phyloP scores from a whole-genome alignment of 441 rosid species.

The Cnidoscolus chayamansa region DNA sequence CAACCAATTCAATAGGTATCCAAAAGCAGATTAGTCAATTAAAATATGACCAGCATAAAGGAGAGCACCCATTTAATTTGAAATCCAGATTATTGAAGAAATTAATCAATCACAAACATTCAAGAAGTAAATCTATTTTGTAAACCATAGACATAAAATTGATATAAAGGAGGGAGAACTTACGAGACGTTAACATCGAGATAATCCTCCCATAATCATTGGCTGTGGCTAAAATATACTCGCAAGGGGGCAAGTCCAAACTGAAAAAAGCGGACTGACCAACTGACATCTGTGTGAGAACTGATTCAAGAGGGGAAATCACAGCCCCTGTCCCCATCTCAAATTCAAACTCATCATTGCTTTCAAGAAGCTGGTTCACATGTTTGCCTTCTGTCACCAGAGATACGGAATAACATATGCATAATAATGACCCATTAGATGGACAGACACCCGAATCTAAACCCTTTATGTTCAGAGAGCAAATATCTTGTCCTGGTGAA shows the following conservation, averaged over 20 bases:
- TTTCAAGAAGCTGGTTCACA: slow-evolving; percentile 71
- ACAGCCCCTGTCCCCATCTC: slow-evolving; percentile 87
- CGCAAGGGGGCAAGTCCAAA: slow-evolving; percentile 39
- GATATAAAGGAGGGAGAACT: slow-evolving; percentile 30
- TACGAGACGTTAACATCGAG: slow-evolving; percentile 54
- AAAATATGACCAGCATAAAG: background rate
- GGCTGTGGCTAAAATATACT: slow-evolving; percentile 64
- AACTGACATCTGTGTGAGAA: slow-evolving; percentile 72
- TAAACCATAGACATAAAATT: background rate
- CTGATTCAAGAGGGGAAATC: slow-evolving; percentile 53
- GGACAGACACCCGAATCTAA: slow-evolving; percentile 57
- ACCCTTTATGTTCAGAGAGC: slow-evolving; percentile 43
- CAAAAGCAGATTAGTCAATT: background rate
- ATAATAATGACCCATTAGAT: slow-evolving; percentile 53
- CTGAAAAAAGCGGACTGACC: slow-evolving; percentile 69
- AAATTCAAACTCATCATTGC: slow-evolving; percentile 75
- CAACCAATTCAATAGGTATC: background rate
- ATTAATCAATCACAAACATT: background rate
- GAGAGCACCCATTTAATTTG: background rate
- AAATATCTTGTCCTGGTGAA: slow-evolving; percentile 32
- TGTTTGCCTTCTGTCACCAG: slow-evolving; percentile 42
- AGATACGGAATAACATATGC: slow-evolving; percentile 59
- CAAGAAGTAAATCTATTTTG: slow-evolving; percentile 5
- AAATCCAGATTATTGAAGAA: slow-evolving; percentile 6
- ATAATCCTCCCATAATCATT: slow-evolving; percentile 44